A percentile compares a stretch with the other conserved stretches of the same genome.
These are phyloP conservation scores for Pseudoneurospora amorphoporcata DNA, from an alignment of 495 filamentous ascomycete species.

Conservation along the genomic window DNA sequence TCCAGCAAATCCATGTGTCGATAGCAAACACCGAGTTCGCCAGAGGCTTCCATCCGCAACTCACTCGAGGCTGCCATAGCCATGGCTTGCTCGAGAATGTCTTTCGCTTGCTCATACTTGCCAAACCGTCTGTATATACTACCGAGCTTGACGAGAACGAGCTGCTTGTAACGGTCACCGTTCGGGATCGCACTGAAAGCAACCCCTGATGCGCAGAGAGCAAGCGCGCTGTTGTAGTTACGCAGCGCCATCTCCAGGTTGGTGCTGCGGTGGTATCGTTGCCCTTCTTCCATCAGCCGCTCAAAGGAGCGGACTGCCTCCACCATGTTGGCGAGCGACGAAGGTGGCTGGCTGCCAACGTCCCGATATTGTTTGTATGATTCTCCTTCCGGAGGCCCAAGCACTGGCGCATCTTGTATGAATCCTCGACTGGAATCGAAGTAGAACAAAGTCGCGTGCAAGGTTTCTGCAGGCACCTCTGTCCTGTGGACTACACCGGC, in stretches of 20 bases:
- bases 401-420: conserved; percentile 7
- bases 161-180: neutral
- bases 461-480: neutral
- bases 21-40: conserved; percentile 23
- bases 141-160: conserved; percentile 8
- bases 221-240: conserved; percentile 4
- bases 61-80: neutral
- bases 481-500: conserved; percentile 3
- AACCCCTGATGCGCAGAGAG: conserved; percentile 1
- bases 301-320: conserved; percentile 8
- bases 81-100: conserved; percentile 2
- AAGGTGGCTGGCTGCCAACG: conserved; percentile 1
- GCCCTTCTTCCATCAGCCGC: conserved; percentile 1
- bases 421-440: conserved; percentile 13
- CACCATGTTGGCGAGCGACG: conserved; percentile 3
- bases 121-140: conserved; percentile 14
- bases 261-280: neutral
- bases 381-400: conserved; percentile 8
- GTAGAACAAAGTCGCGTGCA: conserved; percentile 15
- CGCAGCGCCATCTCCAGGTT: neutral
- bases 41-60: conserved; percentile 8
- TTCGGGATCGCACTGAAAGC: neutral
- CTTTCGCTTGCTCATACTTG: conserved; percentile 12
- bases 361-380: conserved; percentile 10
- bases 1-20: conserved; percentile 15